Evolutionary conservation across 2,329 filamentous ascomycete species (phyloP).

Genomic region (Trichoderma semiorbis): DNA sequence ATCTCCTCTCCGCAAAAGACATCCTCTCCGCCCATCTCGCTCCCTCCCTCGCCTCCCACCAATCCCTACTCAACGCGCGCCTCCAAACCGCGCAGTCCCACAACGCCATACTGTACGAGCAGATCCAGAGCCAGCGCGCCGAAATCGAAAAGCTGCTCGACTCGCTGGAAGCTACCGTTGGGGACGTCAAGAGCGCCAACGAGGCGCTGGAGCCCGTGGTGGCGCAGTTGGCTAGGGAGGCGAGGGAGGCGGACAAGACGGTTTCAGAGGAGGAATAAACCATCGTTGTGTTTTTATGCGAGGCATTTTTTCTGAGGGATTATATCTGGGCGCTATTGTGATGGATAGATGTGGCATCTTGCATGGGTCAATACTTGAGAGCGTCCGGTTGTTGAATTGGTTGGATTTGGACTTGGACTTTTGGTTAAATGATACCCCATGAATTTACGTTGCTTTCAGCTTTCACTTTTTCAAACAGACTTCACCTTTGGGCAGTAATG

Average conservation of each 20-base stretch:
- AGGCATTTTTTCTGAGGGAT: neutral
- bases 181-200: slow-evolving; percentile 54
- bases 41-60: slow-evolving; percentile 51
- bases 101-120: slow-evolving; percentile 52
- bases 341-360: neutral
- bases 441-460: neutral
- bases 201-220: slow-evolving; percentile 45
- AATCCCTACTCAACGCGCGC: slow-evolving; percentile 53
- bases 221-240: slow-evolving; percentile 49
- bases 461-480: neutral
- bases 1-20: slow-evolving; percentile 51
- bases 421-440: slow-evolving; percentile 13
- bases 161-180: slow-evolving; percentile 48
- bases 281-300: too few relatives aligned
- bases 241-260: slow-evolving; percentile 32
- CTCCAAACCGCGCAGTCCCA: slow-evolving; percentile 55
- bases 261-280: neutral
- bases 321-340: neutral
- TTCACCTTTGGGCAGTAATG: neutral
- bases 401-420: neutral
- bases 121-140: slow-evolving; percentile 50
- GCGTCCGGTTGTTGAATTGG: neutral
- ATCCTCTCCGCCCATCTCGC: slow-evolving; percentile 55
- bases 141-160: slow-evolving; percentile 52
- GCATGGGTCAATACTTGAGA: neutral